Evolutionary conservation across 805 yeast species (phyloP), one percentile per base, ranked within the genome.

Genomic region (Jamesozyma piceae): DNA sequence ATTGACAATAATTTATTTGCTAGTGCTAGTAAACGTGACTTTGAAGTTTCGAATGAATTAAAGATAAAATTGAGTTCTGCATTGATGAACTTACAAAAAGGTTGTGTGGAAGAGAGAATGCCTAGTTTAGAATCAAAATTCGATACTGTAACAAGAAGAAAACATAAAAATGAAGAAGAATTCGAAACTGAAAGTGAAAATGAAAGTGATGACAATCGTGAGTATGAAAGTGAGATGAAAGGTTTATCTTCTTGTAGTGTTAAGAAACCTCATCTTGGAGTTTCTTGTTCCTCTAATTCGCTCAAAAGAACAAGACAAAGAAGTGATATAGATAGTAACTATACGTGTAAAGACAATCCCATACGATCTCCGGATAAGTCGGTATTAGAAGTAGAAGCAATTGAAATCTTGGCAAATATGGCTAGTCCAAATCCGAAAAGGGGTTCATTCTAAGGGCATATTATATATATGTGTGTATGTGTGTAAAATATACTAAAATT

Each of bases 11-110:
- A 26, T 8, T 11, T 9, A 11, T 37, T 9, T 26, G 14, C 35
- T 10, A 27, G 13, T 19, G 11, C 4, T 28, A 43, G 26, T 30
- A 65, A 64, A 30, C 69, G 70, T 8, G 65, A 65, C 11, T 54
- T 68, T 35, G 65, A 62, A 36, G 59, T 67, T 19, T 66, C 72
- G 1, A 57, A 64, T 17, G 61, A 61, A 41, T 51, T 68, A 31
- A 64, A 63, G 43, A 64, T 69, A 9, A 55, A 71, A 41, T 49
- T 68, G 15, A 65, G 63, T 43, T 65, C 65, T 49, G 71, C 72
- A 2, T 57, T 64, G 46, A 64, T 66, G 10, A 66, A 66, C 46
- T 53, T 63, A 40, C 66, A 66, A 39, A 52, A 57, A 34, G 57
- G 63, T 3, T 54, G 64, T 61, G 49, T 44, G 14, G 58, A 54